Percentiles rank a stretch among this genome's conserved stretches.
Conservation (phyloP, 1,284 basidiomycete species). For the Cryptococcus neoformans region DNA sequence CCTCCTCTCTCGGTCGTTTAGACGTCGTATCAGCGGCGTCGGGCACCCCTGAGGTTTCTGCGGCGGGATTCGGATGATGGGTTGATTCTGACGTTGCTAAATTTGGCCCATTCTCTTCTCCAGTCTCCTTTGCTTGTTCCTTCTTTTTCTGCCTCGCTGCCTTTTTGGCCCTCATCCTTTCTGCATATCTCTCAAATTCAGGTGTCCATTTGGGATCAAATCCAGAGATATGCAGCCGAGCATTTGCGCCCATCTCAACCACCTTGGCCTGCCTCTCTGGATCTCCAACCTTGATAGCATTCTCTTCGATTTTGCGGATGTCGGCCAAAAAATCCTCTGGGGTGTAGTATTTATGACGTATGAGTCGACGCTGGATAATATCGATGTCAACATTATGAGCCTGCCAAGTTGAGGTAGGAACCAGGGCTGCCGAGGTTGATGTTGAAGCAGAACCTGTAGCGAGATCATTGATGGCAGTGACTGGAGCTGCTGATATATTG, state of each 20-base stretch:
- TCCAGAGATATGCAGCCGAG: conserved; percentile 76
- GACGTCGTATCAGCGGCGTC: conserved; percentile 1
- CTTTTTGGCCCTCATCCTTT: conserved; percentile 67
- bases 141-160: conserved; percentile 52
- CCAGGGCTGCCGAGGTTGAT: not conserved
- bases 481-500: not conserved
- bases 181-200: conserved; percentile 88
- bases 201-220: conserved; percentile 78
- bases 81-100: not conserved
- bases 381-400: conserved; percentile 82
- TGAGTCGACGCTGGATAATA: conserved; percentile 81
- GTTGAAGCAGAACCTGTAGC: not conserved
- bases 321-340: conserved; percentile 85
- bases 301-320: conserved; percentile 82
- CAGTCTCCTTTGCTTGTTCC: conserved; percentile 44
- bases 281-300: conserved; percentile 71
- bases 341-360: conserved; percentile 82
- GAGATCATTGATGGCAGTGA: not conserved
- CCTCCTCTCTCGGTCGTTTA: conserved; percentile 46
- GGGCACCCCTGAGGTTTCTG: not conserved
- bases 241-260: conserved; percentile 83
- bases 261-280: conserved; percentile 74
- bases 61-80: too few species aligned
- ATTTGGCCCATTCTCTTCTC: not conserved
- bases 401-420: conserved; percentile 25